Conservation (phyloP, 208 protist genomes). For the Crithidia acanthocephali region DNA sequence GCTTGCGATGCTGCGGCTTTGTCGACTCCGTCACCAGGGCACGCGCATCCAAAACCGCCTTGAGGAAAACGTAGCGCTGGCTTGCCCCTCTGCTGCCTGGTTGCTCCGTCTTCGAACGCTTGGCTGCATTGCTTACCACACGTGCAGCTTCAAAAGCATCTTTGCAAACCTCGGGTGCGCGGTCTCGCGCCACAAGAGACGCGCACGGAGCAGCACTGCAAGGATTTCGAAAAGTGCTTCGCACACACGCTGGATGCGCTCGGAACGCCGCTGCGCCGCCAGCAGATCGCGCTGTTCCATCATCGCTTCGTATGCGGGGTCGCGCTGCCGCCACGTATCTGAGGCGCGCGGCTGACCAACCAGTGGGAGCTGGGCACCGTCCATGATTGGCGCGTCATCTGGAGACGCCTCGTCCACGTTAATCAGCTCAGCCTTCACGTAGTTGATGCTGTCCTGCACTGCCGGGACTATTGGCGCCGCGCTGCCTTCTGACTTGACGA, state of each 20-base stretch:
- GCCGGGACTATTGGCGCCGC: not conserved
- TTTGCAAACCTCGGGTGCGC: slow-evolving; percentile 60
- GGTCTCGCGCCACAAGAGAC: slow-evolving; percentile 61
- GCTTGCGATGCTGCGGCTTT: slow-evolving; percentile 32
- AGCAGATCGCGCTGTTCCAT: slow-evolving; percentile 76
- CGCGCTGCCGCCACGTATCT: slow-evolving; percentile 49
- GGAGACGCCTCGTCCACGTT: slow-evolving; percentile 26
- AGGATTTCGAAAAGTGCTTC: slow-evolving; percentile 50
- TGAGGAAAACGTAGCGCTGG: slow-evolving; percentile 21
- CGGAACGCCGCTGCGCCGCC: slow-evolving; percentile 69
- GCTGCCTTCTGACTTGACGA: slow-evolving; percentile 2
- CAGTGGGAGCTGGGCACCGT: slow-evolving; percentile 59
- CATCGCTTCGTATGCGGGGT: slow-evolving; percentile 74
- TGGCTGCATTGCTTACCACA: not conserved
- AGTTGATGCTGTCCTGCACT: not conserved
- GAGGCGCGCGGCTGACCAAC: slow-evolving; percentile 45
- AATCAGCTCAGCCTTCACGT: slow-evolving; percentile 38
- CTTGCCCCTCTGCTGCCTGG: not conserved
- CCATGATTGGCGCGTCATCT: slow-evolving; percentile 28
- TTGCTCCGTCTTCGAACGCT: slow-evolving; percentile 5
- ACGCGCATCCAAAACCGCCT: slow-evolving; percentile 32
- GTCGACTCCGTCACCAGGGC: slow-evolving; percentile 17
- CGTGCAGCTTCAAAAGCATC: slow-evolving; percentile 42
- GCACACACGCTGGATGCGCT: slow-evolving; percentile 72
- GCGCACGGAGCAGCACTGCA: slow-evolving; percentile 53